These are phyloP conservation scores for Trichoderma koningii DNA, from an alignment of 2,329 filamentous ascomycete genomes.

Conservation along the genomic window DNA sequence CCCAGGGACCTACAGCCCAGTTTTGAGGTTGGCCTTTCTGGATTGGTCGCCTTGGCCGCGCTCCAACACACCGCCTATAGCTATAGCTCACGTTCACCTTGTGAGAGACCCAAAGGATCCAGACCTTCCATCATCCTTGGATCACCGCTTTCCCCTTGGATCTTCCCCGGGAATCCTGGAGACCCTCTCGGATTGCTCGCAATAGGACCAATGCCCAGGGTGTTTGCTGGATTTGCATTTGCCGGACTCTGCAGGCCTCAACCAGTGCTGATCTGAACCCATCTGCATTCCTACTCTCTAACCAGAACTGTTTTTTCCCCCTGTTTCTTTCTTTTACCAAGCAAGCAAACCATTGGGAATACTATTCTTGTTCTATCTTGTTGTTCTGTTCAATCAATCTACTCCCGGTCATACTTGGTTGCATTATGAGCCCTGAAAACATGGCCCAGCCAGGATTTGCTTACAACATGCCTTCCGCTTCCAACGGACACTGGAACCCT, in stretches of 20 bases:
- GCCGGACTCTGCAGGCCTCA: constrained; percentile 24
- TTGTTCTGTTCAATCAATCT: background rate
- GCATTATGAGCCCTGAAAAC: constrained; percentile 44
- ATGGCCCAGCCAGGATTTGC: constrained; percentile 53
- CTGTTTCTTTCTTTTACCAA: background rate
- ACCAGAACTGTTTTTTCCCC: constrained; percentile 6
- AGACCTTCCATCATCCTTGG: constrained; percentile 22
- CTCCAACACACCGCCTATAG: constrained; percentile 27
- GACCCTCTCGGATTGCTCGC: constrained; percentile 20
- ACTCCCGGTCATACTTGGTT: constrained; percentile 8
- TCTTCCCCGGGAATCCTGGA: constrained; percentile 14
- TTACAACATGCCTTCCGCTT: constrained; percentile 50
- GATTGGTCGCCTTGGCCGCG: constrained; percentile 27
- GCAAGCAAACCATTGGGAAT: background rate
- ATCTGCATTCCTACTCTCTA: constrained; percentile 4
- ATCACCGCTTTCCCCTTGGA: constrained; percentile 25
- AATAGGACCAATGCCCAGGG: constrained; percentile 28
- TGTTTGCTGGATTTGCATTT: constrained; percentile 25
- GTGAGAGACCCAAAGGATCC: constrained; percentile 22
- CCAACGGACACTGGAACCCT: constrained; percentile 53
- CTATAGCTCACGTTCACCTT: constrained; percentile 21
- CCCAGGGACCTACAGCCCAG: constrained; percentile 20
- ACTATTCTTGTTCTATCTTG: background rate
- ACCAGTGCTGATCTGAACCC: constrained; percentile 9
- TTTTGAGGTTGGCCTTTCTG: constrained; percentile 24